Evolutionary conservation across 1,284 basidiomycete genomes (phyloP), one percentile per base, ranked within the genome.

Genomic region (Cutaneotrichosporon cyanovorans): DNA sequence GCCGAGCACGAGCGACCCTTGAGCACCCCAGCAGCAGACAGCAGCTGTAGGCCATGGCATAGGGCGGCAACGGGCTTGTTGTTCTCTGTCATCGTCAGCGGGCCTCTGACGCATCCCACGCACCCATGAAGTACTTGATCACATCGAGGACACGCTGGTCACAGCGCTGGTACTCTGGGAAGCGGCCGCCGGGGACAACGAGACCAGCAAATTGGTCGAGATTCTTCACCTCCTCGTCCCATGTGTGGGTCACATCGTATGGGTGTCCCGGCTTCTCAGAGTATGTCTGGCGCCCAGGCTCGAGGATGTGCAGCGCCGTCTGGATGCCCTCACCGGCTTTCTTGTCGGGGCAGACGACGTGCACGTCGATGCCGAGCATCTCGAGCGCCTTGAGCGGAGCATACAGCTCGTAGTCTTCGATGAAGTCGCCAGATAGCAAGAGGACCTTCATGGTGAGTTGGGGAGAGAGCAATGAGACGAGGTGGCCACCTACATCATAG

Each of bases 321-420:
- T 48, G 46, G 35, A 54, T 54, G 22, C 19, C 28, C 23, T 44
- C 48, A 22, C 48, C 52, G 12, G 40, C 39, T 43, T 50, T 46
- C 40, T 46, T 45, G 48, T 51, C 52, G 18, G 52, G 52, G 28
- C 52, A 50, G 20, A 54, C 43, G 5, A 54, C 36, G 52, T 54
- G 48, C 18, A 50, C 49, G 15, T 54, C 48, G 40, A 54, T 40
- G 42, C 52, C 52, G 28, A 54, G 48, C 48, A 50, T 54, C 43
- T 51, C 48, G 32, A 54, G 40, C 21, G 48, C 52, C 45, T 51
- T 45, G 16, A 54, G 52, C 8, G 52, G 52, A 15, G 48, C 48
- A 37, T 50, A 54, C 25, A 54, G 52, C 52, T 54, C 52, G 40
- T 54, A 54, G 46, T 51, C 52, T 34, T 54, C 51, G 42, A 54